Percentiles rank a stretch among this genome's conserved stretches.
These are phyloP conservation scores for Melastoma candidum DNA, from an alignment of 441 rosid species.

Conservation along the genomic window DNA sequence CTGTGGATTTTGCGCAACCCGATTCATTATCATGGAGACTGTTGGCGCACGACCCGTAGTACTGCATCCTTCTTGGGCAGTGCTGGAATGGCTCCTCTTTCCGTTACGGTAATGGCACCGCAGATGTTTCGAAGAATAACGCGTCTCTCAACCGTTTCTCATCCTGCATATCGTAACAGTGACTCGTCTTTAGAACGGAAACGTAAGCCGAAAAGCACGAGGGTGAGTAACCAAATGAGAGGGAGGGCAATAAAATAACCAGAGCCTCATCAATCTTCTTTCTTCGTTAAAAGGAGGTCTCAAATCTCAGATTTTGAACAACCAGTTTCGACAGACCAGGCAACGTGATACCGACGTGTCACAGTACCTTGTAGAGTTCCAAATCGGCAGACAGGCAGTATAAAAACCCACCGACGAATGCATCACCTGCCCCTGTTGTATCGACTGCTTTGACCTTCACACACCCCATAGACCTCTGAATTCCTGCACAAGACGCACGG, in stretches of 20 bases:
- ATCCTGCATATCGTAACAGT: conserved; percentile 33
- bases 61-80: conserved; percentile 70
- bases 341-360: not conserved
- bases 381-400: conserved; percentile 61
- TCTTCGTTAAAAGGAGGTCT: not conserved
- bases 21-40: no score
- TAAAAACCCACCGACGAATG: conserved; percentile 82
- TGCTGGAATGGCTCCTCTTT: conserved; percentile 92
- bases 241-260: no score
- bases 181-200: no score
- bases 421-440: conserved; percentile 97
- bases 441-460: conserved; percentile 77
- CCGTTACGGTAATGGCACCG: conserved; percentile 74
- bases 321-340: not conserved
- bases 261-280: no score
- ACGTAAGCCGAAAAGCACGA: no score
- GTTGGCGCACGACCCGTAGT: conserved; percentile 24
- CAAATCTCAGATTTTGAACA: not conserved
- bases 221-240: no score
- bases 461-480: conserved; percentile 71
- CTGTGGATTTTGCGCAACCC: no score
- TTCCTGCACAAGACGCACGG: conserved; percentile 33
- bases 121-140: conserved; percentile 70
- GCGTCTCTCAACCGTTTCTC: conserved; percentile 74
- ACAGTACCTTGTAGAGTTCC: conserved; percentile 43